Percentiles rank a stretch among this genome's conserved stretches.
Conservation (phyloP, 768 basidiomycete genomes). For the Tricholoma terreum region DNA sequence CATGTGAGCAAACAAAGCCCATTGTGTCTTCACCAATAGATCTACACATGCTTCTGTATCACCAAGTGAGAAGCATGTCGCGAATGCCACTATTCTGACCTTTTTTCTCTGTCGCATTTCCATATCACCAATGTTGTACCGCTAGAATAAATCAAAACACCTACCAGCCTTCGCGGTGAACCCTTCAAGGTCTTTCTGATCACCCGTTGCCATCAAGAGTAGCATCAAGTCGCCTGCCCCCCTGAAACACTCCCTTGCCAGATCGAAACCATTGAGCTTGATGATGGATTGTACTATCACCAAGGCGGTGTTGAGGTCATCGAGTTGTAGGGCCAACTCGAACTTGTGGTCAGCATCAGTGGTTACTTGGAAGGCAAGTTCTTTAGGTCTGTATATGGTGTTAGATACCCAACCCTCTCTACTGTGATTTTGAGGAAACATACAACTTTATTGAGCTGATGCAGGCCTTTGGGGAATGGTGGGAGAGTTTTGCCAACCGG, state of each 20-base stretch:
- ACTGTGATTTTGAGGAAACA: slow-evolving; percentile 91
- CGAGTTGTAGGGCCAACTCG: slow-evolving; percentile 84
- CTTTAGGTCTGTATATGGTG: slow-evolving; percentile 67
- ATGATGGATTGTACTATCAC: slow-evolving; percentile 61
- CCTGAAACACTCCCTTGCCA: slow-evolving; percentile 87
- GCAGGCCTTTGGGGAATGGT: no score
- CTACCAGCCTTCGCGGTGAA: slow-evolving; percentile 60
- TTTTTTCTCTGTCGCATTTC: slow-evolving; percentile 53
- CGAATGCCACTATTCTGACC: slow-evolving; percentile 56
- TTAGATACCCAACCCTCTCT: no score
- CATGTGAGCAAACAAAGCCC: slow-evolving; percentile 37
- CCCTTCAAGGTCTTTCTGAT: neutral
- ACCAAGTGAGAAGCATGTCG: neutral
- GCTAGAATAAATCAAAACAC: slow-evolving; percentile 21
- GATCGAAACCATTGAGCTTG: no score
- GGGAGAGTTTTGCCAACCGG: slow-evolving; percentile 84
- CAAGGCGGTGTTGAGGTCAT: slow-evolving; percentile 87
- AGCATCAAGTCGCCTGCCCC: slow-evolving; percentile 86
- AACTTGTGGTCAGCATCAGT: slow-evolving; percentile 96
- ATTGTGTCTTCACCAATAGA: slow-evolving; percentile 48
- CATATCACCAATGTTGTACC: slow-evolving; percentile 7
- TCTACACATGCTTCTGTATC: slow-evolving; percentile 23
- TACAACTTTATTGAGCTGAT: no score
- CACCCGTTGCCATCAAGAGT: slow-evolving; percentile 57
- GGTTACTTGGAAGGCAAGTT: slow-evolving; percentile 88